Base-by-base conservation (phyloP, 2,329 filamentous ascomycete genomes). In the Clarireedia monteithiana region DNA sequence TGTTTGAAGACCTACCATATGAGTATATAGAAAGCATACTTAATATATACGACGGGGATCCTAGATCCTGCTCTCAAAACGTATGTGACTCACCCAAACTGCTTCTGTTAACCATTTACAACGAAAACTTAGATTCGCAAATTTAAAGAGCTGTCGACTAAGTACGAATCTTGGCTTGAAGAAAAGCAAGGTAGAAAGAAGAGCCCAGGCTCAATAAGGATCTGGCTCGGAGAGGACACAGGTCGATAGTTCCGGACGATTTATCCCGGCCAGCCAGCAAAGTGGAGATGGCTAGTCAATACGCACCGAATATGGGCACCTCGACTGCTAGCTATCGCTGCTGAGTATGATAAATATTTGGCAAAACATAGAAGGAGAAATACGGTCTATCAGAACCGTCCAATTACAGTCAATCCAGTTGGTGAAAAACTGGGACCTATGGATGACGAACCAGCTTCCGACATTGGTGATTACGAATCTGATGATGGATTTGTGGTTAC, bases 191-290 rank as follows among this genome's bases (percentile, higher is more conserved):
- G 10, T 4, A 30, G 44, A 17, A 30, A 23, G 3, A 48, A 30
- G 15, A 40, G 51, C 26, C 44, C 44, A 14, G 51, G 44, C n/a
- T 53, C 51, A 6, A 53, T 48, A 26, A 17, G 5, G 3, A 53
- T 53, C 17, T 53, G 51, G 51, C 40, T 48, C n/a, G 51, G 44
- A 9, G 2, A 48, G 30, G 51, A 53, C 15, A 40, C 48, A 23
- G 51, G 51, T n/a, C 44, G 23, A 40, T 34, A 53, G 6, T 53
- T 48, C 20, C 30, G 51, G 3, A 15, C 12, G 15, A 30, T 53
- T 6, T 30, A 30, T 20, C 7, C 6, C 2, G 9, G 17, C 27
- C n/a, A 48, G 36, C 44, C 34, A 36, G 10, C 6, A 1, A 40
- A 48, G 15, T 53, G 51, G 44, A 48, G 23, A 6, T 30, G 23